A percentile compares a stretch with the other conserved stretches of the same genome.
Evolutionary conservation across 2,329 filamentous ascomycete genomes (phyloP).

Genomic region (Pseudogymnoascus sp.): DNA sequence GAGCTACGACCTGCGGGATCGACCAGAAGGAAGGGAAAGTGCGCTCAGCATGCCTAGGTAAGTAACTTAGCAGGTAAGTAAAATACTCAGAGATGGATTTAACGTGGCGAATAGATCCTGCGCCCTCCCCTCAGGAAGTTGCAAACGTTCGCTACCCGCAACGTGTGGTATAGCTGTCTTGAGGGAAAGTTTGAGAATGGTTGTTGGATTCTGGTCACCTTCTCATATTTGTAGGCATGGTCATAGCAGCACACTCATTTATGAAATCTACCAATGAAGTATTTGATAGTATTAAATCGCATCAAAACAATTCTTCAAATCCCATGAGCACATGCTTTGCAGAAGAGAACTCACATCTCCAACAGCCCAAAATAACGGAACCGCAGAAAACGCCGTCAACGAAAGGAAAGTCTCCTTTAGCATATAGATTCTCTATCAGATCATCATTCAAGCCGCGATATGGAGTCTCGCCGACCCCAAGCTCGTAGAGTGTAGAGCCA

Average conservation of each 20-base stretch:
- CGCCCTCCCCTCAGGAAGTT: no score
- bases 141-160: no score
- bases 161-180: no score
- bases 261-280: no score
- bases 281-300: not conserved
- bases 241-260: no score
- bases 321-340: not conserved
- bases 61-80: not conserved
- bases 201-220: no score
- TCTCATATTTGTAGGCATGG: no score
- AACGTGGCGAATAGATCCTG: no score
- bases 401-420: not conserved
- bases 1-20: not conserved
- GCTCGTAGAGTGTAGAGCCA: slow-evolving; percentile 4
- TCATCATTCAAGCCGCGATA: not conserved
- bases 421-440: not conserved
- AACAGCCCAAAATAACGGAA: not conserved
- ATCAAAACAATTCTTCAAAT: not conserved
- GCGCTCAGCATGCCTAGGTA: not conserved
- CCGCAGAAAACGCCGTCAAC: not conserved
- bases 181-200: no score
- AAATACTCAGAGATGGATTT: not conserved
- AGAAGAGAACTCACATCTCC: not conserved
- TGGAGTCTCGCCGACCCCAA: not conserved
- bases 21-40: not conserved